These are phyloP conservation scores for Basipetospora chlamydospora DNA, from an alignment of 2,329 filamentous ascomycete species.

Conservation along the genomic window DNA sequence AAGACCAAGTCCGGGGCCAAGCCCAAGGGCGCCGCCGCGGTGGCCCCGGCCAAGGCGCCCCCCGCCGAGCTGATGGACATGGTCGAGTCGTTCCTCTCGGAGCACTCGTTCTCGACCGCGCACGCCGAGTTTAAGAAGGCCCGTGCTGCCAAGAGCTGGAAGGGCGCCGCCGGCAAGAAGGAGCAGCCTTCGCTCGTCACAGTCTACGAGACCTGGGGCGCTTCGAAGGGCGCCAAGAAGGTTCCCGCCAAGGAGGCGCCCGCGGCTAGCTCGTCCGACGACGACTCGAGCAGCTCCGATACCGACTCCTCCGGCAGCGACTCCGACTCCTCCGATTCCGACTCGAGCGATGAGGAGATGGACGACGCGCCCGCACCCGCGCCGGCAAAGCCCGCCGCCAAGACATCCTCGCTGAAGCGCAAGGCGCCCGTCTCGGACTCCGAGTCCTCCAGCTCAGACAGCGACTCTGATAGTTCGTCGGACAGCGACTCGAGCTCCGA, in stretches of 20 bases:
- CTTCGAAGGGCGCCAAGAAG: neutral
- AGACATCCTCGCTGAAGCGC: conserved; percentile 8
- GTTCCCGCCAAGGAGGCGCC: neutral
- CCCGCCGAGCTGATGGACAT: conserved; percentile 51
- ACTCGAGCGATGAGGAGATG: conserved; percentile 12
- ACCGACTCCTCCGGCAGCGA: conserved; percentile 10
- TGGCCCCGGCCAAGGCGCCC: conserved; percentile 13
- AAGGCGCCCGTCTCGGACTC: conserved; percentile 10
- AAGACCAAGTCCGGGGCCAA: conserved; percentile 10
- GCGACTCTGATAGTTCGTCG: conserved; percentile 11
- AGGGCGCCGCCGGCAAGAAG: conserved; percentile 13
- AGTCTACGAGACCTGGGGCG: conserved; percentile 34
- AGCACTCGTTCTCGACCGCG: conserved; percentile 49
- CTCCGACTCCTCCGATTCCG: conserved; percentile 8
- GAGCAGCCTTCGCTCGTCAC: conserved; percentile 28
- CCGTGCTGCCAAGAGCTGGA: conserved; percentile 37
- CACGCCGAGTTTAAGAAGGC: conserved; percentile 50
- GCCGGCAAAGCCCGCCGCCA: conserved; percentile 6
- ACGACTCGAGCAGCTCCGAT: conserved; percentile 8
- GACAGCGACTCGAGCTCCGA: conserved; percentile 6
- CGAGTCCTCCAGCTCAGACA: conserved; percentile 10
- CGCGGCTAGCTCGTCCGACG: conserved; percentile 9
- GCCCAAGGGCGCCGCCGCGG: conserved; percentile 9
- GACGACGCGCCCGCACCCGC: conserved; percentile 13
- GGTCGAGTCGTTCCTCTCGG: conserved; percentile 50